Conservation (phyloP, 139 green algal genomes). For the Raphidocelis subcapitata region DNA sequence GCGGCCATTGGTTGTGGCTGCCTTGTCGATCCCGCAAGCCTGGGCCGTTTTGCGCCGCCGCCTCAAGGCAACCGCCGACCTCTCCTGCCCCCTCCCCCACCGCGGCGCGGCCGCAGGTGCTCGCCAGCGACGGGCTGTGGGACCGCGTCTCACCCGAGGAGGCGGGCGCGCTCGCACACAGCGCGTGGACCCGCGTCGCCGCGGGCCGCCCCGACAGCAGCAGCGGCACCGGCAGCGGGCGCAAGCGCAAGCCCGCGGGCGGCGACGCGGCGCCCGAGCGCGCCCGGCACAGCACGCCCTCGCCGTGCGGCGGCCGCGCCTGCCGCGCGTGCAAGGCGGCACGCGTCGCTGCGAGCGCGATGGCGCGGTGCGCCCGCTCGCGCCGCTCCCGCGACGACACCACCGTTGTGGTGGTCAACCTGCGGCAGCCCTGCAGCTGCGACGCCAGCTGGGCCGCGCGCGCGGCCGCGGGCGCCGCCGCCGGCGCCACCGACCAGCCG, state of each 20-base stretch:
- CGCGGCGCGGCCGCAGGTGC: conserved; percentile 40
- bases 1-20: too few species aligned
- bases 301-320: neutral
- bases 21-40: too few species aligned
- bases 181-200: neutral
- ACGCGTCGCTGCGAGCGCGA: conserved; percentile 21
- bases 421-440: conserved; percentile 16
- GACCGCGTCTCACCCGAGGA: conserved; percentile 37
- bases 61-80: too few species aligned
- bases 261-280: too few species aligned
- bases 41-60: too few species aligned
- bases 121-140: conserved; percentile 66
- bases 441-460: neutral
- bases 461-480: conserved; percentile 1
- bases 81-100: too few species aligned
- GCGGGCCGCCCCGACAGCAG: neutral
- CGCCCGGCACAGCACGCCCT: too few species aligned
- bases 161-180: neutral
- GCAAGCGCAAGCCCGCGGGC: too few species aligned
- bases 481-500: neutral
- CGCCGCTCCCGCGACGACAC: conserved; percentile 39
- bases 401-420: conserved; percentile 38
- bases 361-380: conserved; percentile 25
- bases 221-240: neutral
- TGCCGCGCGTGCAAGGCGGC: conserved; percentile 18